A percentile compares a stretch with the other conserved stretches of the same genome.
Conservation (phyloP, 2,329 filamentous ascomycete genomes). For the Drechslerella dactyloides region DNA sequence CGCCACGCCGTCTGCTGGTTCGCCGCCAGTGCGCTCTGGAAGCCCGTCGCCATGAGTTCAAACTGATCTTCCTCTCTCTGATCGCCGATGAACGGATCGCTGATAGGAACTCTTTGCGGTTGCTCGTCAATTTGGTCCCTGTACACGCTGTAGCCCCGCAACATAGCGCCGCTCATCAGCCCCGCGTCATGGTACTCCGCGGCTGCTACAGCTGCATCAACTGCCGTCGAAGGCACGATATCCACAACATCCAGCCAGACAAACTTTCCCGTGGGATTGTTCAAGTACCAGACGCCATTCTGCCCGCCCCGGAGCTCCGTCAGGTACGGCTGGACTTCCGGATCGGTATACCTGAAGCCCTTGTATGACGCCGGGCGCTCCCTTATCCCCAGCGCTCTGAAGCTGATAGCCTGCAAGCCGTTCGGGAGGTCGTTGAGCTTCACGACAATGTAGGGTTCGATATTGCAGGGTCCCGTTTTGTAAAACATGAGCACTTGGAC, state of each 20-base stretch:
- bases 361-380: not conserved
- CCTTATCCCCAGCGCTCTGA: not conserved
- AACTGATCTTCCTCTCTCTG: not conserved
- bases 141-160: not conserved
- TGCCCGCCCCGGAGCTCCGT: not conserved
- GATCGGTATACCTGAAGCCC: not conserved
- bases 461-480: not conserved
- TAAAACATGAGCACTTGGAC: not conserved
- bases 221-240: not conserved
- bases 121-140: not conserved
- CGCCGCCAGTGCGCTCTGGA: not conserved
- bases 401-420: not conserved
- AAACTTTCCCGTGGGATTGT: slow-evolving; percentile 7
- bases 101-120: not conserved
- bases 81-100: not conserved
- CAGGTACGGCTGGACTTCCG: slow-evolving; percentile 1
- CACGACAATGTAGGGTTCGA: not conserved
- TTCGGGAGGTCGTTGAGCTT: not conserved
- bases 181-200: not conserved
- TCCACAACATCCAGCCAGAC: slow-evolving; percentile 6
- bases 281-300: slow-evolving; percentile 9
- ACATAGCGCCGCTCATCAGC: not conserved
- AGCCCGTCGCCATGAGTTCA: not conserved
- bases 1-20: not conserved
- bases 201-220: not conserved